Evolutionary conservation across 495 filamentous ascomycete genomes (phyloP).

Genomic region (Penicillium egyptiacum): DNA sequence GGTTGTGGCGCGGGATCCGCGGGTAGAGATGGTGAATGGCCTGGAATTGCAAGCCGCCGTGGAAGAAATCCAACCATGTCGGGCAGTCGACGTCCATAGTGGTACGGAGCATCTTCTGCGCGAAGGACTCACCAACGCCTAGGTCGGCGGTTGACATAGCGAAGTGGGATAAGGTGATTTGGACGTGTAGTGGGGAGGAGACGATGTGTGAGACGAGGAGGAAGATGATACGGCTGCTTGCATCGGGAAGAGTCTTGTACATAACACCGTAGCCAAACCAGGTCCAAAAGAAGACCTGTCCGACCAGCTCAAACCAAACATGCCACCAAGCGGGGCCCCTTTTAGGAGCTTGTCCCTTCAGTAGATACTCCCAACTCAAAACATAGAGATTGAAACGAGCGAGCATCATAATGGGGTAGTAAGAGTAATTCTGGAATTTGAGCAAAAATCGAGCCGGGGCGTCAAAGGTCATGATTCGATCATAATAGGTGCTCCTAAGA

Average conservation of each 20-base stretch:
- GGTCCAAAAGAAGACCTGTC: conserved; percentile 86
- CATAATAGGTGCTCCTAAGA: conserved; percentile 85
- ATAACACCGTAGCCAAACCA: conserved; percentile 90
- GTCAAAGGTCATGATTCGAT: conserved; percentile 83
- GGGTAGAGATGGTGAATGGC: conserved; percentile 94
- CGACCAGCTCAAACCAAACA: conserved; percentile 77
- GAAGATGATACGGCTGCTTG: conserved; percentile 68
- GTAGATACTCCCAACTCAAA: conserved; percentile 78
- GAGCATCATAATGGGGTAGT: conserved; percentile 82
- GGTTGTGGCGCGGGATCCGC: conserved; percentile 91
- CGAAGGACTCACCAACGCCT: conserved; percentile 83
- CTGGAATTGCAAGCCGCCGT: conserved; percentile 95
- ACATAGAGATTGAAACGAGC: conserved; percentile 92
- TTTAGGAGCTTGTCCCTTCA: conserved; percentile 71
- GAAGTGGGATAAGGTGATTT: conserved; percentile 96
- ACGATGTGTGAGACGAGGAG: conserved; percentile 85
- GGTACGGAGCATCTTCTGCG: conserved; percentile 94
- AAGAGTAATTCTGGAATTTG: conserved; percentile 75
- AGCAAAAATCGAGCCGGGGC: conserved; percentile 68
- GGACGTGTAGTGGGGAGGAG: conserved; percentile 84
- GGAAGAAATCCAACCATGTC: conserved; percentile 92
- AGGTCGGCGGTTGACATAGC: conserved; percentile 94
- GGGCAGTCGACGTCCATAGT: conserved; percentile 99
- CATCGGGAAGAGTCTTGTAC: conserved; percentile 72
- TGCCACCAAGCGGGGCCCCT: conserved; percentile 90